phyloP scores from a whole-genome alignment of 352 stramenopile genomes.

The Globisporangium alternatum region DNA sequence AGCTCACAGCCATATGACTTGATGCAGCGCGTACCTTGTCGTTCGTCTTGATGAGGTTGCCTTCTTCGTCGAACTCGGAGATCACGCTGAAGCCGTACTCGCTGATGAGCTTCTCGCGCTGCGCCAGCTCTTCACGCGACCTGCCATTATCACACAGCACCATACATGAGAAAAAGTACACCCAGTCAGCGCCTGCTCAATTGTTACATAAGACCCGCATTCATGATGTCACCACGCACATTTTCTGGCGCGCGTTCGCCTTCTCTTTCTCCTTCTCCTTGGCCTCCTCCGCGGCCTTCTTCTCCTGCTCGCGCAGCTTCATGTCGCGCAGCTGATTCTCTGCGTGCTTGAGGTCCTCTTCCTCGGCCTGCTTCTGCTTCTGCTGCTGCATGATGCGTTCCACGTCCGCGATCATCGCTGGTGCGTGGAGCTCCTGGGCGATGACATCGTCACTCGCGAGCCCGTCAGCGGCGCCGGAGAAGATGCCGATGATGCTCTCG shows the following conservation, averaged over 20 bases:
- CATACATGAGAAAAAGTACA: not conserved
- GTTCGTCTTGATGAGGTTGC: slow-evolving; percentile 74
- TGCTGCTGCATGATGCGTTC: slow-evolving; percentile 36
- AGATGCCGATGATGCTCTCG: slow-evolving; percentile 58
- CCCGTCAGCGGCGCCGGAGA: slow-evolving; percentile 53
- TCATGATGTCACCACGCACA: slow-evolving; percentile 21
- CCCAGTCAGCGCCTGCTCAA: not conserved
- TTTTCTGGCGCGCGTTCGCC: slow-evolving; percentile 57
- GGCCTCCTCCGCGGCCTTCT: slow-evolving; percentile 53
- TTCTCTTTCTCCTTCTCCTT: slow-evolving; percentile 59
- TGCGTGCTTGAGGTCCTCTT: slow-evolving; percentile 35
- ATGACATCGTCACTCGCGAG: slow-evolving; percentile 39
- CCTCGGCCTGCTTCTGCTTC: slow-evolving; percentile 30
- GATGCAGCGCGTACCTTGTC: slow-evolving; percentile 39
- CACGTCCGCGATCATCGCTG: slow-evolving; percentile 50
- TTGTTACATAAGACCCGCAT: not conserved
- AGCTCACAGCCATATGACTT: too few relatives aligned
- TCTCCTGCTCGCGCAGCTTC: slow-evolving; percentile 55
- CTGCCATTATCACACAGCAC: slow-evolving; percentile 6
- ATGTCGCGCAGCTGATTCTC: slow-evolving; percentile 55
- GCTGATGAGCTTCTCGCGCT: slow-evolving; percentile 75
- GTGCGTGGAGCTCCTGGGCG: slow-evolving; percentile 33
- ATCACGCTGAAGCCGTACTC: slow-evolving; percentile 77
- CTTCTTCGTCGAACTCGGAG: slow-evolving; percentile 83
- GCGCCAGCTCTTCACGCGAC: slow-evolving; percentile 64